A percentile compares a stretch with the other conserved stretches of the same genome.
These are phyloP conservation scores for Microthlaspi erraticum DNA, from an alignment of 345 rosid genomes.

Conservation along the genomic window DNA sequence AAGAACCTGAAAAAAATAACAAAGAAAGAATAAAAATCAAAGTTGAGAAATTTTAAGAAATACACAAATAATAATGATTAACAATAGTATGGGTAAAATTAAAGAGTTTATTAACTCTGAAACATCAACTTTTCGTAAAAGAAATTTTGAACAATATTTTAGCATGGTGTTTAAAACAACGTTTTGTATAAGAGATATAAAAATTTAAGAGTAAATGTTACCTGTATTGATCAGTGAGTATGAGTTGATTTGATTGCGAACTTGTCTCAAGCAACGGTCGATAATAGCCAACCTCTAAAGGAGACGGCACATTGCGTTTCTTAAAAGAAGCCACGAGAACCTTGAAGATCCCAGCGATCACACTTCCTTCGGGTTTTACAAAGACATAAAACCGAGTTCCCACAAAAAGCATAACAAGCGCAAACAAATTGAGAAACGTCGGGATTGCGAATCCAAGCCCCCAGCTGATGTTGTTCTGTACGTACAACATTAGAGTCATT, in stretches of 20 bases:
- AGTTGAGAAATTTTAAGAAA: too few species aligned
- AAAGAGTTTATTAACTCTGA: too few species aligned
- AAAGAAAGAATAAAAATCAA: not conserved
- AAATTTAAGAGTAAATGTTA: too few species aligned
- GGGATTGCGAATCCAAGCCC: conserved; percentile 77
- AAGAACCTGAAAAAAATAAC: conserved; percentile 40
- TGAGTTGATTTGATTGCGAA: conserved; percentile 45
- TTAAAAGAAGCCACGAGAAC: conserved; percentile 61
- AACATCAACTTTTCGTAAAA: too few species aligned
- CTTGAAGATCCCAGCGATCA: conserved; percentile 56
- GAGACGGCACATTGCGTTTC: conserved; percentile 51
- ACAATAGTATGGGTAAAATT: too few species aligned
- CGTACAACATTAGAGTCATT: conserved; percentile 63
- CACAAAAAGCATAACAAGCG: conserved; percentile 58
- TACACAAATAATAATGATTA: too few species aligned
- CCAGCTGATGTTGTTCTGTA: conserved; percentile 85
- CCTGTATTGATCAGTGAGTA: conserved; percentile 61
- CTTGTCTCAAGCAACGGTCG: conserved; percentile 60
- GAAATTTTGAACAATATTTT: too few species aligned
- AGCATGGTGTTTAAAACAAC: too few species aligned
- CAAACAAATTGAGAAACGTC: conserved; percentile 54
- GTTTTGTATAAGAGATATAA: too few species aligned
- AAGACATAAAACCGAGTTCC: conserved; percentile 67
- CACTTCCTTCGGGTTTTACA: conserved; percentile 70
- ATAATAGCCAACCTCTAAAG: conserved; percentile 42